Percentiles rank a stretch among this genome's conserved stretches.
These are phyloP conservation scores for Leccinum subatratum DNA, from an alignment of 1,284 basidiomycete species.

Conservation along the genomic window DNA sequence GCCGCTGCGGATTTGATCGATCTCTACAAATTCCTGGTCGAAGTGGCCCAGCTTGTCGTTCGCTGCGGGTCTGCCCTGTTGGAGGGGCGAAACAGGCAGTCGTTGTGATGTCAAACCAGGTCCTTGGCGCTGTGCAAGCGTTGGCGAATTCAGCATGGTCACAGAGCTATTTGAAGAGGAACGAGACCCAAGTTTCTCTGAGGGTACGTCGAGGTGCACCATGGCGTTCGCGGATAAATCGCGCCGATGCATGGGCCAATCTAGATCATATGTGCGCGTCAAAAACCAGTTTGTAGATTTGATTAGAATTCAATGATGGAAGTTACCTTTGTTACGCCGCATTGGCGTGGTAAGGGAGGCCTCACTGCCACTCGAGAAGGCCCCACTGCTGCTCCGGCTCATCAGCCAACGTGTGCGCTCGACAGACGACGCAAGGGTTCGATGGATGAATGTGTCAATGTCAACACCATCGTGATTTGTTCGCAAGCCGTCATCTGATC, in stretches of 20 bases:
- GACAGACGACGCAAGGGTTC: conserved; percentile 53
- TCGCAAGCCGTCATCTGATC: conserved; percentile 37
- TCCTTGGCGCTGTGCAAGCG: conserved; percentile 25
- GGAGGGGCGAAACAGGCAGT: conserved; percentile 18
- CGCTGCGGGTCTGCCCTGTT: conserved; percentile 12
- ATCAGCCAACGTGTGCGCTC: conserved; percentile 56
- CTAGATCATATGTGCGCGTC: conserved; percentile 31
- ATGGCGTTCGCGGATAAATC: conserved; percentile 27
- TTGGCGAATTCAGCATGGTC: conserved; percentile 37
- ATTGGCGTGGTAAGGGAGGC: conserved; percentile 65
- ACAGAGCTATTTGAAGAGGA: conserved; percentile 51
- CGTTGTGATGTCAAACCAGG: conserved; percentile 20
- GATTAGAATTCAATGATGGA: conserved; percentile 32
- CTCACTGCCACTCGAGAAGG: conserved; percentile 70
- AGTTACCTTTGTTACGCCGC: conserved; percentile 38
- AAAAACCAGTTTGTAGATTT: conserved; percentile 10
- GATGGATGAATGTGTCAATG: conserved; percentile 67
- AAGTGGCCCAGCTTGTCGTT: conserved; percentile 53
- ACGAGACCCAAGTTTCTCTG: conserved; percentile 49
- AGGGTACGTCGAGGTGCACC: conserved; percentile 38
- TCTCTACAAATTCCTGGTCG: conserved; percentile 73
- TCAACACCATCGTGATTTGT: conserved; percentile 36
- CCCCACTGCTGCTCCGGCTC: conserved; percentile 71
- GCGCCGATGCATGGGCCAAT: conserved; percentile 47
- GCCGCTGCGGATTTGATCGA: conserved; percentile 84